Base-by-base conservation (phyloP, 768 basidiomycete species). In the Baorangia bicolor region DNA sequence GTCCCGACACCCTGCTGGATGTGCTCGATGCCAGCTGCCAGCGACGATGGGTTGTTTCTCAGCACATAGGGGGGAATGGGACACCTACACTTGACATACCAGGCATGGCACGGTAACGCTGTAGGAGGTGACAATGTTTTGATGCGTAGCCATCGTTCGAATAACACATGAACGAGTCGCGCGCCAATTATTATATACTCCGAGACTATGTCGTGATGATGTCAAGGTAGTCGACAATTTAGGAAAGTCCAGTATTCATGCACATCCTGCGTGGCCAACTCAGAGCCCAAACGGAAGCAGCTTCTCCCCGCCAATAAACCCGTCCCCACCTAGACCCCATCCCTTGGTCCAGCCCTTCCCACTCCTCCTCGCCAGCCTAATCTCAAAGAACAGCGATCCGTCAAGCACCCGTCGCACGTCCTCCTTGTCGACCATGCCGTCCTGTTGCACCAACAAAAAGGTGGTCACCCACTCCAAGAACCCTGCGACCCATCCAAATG, bases 1-100 rank as follows among this genome's bases (percentile, higher is more conserved):
- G 60, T 83, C 77, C 84, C 80, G 78, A 55, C 67, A 60, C 57
- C 82, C 81, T 30, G 64, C 45, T 71, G 74, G 7, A 74, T 72
- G 53, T 78, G 71, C 48, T 74, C 77, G 40, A 75, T 61, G n/a
- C 70, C 68, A 39, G 74, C 65, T 72, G 45, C 11, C 53, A 37
- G 20, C 9, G 42, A 31, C 28, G 72, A 82, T 79, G n/a, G 76
- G 64, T 42, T 71, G 75, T 62, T 83, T n/a, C 13, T 40, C 1
- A 18, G 27, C 30, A n/a, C 7, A 18, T 3, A 23, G 20, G 38
- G 7, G 13, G 3, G 12, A 6, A n/a, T 3, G 4, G 43, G 7
- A 45, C 13, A 20, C 2, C 12, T 33, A 55, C 20, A n/a, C 49
- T 34, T 30, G 33, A 25, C 28, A 13, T 28, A 37, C 38, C 25